These are phyloP conservation scores for Plantago major DNA, from an alignment of 257 asterid species.

Conservation along the genomic window DNA sequence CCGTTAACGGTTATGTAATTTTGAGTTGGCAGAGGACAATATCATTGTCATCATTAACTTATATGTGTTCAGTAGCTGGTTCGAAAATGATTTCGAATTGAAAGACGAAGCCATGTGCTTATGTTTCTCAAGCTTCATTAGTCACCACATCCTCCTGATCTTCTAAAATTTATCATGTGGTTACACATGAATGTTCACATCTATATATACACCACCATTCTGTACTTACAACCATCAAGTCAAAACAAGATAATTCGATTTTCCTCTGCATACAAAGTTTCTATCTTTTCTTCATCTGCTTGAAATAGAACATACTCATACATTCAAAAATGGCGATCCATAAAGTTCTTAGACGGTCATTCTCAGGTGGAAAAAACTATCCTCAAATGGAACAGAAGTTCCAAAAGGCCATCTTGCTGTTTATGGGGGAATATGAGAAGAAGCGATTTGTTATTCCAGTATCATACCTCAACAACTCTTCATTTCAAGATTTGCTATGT, in stretches of 20 bases:
- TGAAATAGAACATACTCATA: not conserved
- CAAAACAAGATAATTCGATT: not conserved
- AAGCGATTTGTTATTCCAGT: constrained; percentile 42
- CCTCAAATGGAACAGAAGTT: constrained; percentile 19
- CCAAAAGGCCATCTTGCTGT: constrained; percentile 61
- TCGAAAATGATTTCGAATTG: too few species aligned
- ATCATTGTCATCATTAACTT: not conserved
- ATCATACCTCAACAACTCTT: constrained; percentile 39
- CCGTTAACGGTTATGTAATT: too few species aligned
- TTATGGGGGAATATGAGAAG: constrained; percentile 40
- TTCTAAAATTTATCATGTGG: too few species aligned
- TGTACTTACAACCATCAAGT: constrained; percentile 1
- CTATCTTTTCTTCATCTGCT: too few species aligned
- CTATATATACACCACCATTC: constrained; percentile 10
- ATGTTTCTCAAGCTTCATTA: too few species aligned
- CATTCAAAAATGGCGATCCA: constrained; percentile 31
- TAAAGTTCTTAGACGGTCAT: constrained; percentile 36
- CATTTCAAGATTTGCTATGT: constrained; percentile 36
- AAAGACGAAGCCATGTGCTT: constrained; percentile 3
- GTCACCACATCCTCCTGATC: too few species aligned
- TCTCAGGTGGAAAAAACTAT: constrained; percentile 17
- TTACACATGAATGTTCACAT: not conserved
- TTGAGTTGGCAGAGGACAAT: too few species aligned
- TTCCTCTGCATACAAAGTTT: too few species aligned
- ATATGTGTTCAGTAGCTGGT: too few species aligned